Percentiles rank a stretch among this genome's conserved stretches.
Conservation (phyloP, 202 grass and related monocot genomes). For the Bolboschoenoplectus hybrid region DNA sequence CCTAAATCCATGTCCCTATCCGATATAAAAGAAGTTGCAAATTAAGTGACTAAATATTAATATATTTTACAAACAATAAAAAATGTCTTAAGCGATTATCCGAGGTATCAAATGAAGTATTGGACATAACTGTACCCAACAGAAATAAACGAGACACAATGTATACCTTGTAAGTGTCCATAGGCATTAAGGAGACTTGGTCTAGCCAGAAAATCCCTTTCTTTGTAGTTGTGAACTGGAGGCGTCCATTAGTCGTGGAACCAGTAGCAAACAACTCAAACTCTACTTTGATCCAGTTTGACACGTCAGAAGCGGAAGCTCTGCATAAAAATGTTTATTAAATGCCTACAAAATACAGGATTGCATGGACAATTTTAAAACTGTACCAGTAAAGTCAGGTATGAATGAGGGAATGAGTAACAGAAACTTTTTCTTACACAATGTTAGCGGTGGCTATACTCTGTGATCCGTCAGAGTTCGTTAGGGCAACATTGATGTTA, state of each 20-base stretch:
- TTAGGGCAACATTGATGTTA: constrained; percentile 62
- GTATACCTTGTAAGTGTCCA: constrained; percentile 84
- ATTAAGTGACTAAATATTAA: neutral
- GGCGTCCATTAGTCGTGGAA: constrained; percentile 63
- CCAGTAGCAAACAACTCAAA: constrained; percentile 58
- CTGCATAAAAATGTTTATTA: constrained; percentile 45
- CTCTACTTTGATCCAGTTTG: constrained; percentile 86
- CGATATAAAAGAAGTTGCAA: neutral
- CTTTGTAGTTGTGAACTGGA: constrained; percentile 81
- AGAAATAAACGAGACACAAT: neutral
- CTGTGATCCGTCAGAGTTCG: constrained; percentile 65
- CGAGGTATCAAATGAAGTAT: neutral
- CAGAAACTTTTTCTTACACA: constrained; percentile 48
- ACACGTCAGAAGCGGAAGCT: constrained; percentile 54
- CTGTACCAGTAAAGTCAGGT: neutral
- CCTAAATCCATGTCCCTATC: constrained; percentile 84
- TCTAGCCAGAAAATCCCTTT: constrained; percentile 89
- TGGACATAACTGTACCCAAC: neutral
- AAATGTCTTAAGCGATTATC: neutral
- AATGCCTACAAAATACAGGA: neutral
- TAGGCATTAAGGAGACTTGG: constrained; percentile 94
- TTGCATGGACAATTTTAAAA: neutral
- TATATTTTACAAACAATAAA: constrained; percentile 15
- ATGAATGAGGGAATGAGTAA: neutral
- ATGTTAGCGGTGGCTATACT: constrained; percentile 61